Percentiles rank a stretch among this genome's conserved stretches.
Evolutionary conservation across 2,329 filamentous ascomycete genomes (phyloP).

Genomic region (Boeremia exigua): DNA sequence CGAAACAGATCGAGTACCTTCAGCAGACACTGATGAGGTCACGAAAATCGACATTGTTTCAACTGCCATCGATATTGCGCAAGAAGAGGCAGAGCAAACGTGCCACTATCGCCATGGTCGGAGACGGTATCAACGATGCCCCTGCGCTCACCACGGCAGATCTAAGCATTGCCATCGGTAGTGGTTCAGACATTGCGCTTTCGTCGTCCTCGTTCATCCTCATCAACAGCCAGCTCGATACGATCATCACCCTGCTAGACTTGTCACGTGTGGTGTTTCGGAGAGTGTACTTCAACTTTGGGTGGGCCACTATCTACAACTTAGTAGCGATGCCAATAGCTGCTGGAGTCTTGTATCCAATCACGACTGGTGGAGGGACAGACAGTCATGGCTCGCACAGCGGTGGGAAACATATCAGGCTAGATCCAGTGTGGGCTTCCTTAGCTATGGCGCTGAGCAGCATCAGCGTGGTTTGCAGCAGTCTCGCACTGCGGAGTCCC

Average conservation of each 20-base stretch:
- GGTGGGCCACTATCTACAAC: slow-evolving; percentile 86
- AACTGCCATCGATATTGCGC: slow-evolving; percentile 21
- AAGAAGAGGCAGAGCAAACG: slow-evolving; percentile 37
- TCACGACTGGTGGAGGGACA: slow-evolving; percentile 58
- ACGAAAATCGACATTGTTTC: slow-evolving; percentile 24
- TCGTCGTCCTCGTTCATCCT: slow-evolving; percentile 83
- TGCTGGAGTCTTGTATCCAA: slow-evolving; percentile 76
- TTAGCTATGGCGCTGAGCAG: slow-evolving; percentile 93
- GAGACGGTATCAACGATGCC: slow-evolving; percentile 86
- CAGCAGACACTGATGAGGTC: slow-evolving; percentile 44
- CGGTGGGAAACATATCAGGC: slow-evolving; percentile 59
- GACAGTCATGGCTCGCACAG: slow-evolving; percentile 48
- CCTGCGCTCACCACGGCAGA: slow-evolving; percentile 81
- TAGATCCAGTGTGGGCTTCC: slow-evolving; percentile 85
- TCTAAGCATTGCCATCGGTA: slow-evolving; percentile 81
- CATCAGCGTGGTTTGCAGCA: slow-evolving; percentile 86
- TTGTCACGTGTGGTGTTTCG: slow-evolving; percentile 75
- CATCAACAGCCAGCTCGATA: slow-evolving; percentile 71
- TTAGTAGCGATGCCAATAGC: slow-evolving; percentile 78
- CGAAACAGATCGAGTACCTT: slow-evolving; percentile 67
- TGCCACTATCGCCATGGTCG: slow-evolving; percentile 78
- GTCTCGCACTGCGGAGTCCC: slow-evolving; percentile 69
- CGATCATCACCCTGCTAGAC: slow-evolving; percentile 74
- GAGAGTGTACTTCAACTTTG: slow-evolving; percentile 84
- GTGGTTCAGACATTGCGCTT: slow-evolving; percentile 82